Evolutionary conservation across 164 flowering plant species (phyloP).

Genomic region (Paratinospora sagittata): DNA sequence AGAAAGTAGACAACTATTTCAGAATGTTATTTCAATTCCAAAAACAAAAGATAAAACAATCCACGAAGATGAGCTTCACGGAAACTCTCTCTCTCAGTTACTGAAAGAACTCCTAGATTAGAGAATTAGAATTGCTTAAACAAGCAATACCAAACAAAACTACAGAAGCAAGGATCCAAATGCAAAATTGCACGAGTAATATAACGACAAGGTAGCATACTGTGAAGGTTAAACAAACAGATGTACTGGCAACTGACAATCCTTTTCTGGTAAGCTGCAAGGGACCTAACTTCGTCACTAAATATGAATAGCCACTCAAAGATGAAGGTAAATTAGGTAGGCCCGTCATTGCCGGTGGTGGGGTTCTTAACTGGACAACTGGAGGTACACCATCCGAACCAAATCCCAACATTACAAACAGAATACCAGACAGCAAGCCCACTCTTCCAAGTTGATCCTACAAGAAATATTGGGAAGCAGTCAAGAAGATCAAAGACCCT

Average conservation of each 20-base stretch:
- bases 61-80: background rate
- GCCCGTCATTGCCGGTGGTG: slow-evolving; percentile 64
- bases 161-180: background rate
- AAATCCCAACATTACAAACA: slow-evolving; percentile 75
- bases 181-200: background rate
- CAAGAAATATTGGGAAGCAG: slow-evolving; percentile 20
- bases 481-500: background rate
- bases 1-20: slow-evolving; percentile 19
- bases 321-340: slow-evolving; percentile 59
- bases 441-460: slow-evolving; percentile 98
- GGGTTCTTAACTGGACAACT: slow-evolving; percentile 68
- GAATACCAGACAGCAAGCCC: slow-evolving; percentile 60
- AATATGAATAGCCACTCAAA: slow-evolving; percentile 68
- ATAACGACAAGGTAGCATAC: slow-evolving; percentile 35
- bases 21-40: slow-evolving; percentile 17
- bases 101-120: too few relatives aligned
- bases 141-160: background rate
- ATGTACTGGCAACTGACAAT: slow-evolving; percentile 76
- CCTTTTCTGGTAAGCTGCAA: slow-evolving; percentile 86
- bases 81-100: too few relatives aligned
- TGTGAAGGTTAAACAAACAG: slow-evolving; percentile 84
- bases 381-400: slow-evolving; percentile 79
- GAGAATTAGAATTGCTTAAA: background rate
- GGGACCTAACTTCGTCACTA: slow-evolving; percentile 76
- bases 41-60: background rate